Evolutionary conservation across 106 monocot species (phyloP).

Genomic region (Posidonia australis): DNA sequence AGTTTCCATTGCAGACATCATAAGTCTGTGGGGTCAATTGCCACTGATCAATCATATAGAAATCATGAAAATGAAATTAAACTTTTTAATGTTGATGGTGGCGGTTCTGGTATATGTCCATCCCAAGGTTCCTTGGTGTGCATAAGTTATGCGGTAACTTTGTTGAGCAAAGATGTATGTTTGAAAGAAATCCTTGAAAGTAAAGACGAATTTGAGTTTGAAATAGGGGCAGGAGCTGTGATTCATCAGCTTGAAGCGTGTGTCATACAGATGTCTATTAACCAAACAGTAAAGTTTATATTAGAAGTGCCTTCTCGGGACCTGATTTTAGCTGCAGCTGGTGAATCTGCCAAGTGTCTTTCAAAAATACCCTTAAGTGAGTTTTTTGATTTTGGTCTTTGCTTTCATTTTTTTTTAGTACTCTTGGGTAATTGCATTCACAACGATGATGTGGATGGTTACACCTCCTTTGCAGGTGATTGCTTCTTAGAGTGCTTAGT

Average conservation of each 20-base stretch:
- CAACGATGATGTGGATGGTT: too few species aligned
- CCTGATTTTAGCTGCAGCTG: conserved; percentile 61
- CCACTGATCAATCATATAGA: neutral
- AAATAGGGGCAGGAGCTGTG: conserved; percentile 71
- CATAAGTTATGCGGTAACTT: conserved; percentile 53
- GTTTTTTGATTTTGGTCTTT: conserved; percentile 1
- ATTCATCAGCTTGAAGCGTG: conserved; percentile 56
- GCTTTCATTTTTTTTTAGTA: too few species aligned
- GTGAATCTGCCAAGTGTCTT: conserved; percentile 31
- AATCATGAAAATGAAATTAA: conserved; percentile 23
- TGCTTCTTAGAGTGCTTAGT: conserved; percentile 61
- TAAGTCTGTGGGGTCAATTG: conserved; percentile 6
- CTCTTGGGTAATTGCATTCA: too few species aligned
- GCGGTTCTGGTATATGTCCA: conserved; percentile 52
- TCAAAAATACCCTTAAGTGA: conserved; percentile 46
- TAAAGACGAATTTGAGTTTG: conserved; percentile 85
- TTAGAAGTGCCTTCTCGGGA: conserved; percentile 44
- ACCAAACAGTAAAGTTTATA: conserved; percentile 60
- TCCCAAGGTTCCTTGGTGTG: conserved; percentile 55
- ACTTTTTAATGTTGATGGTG: conserved; percentile 34
- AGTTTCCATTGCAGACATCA: neutral
- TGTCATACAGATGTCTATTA: conserved; percentile 51
- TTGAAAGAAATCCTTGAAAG: conserved; percentile 41
- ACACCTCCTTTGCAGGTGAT: conserved; percentile 30
- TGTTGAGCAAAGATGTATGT: conserved; percentile 27